These are phyloP conservation scores for Suhomyces coccinellae DNA, from an alignment of 1,139 yeast genomes.

Conservation along the genomic window DNA sequence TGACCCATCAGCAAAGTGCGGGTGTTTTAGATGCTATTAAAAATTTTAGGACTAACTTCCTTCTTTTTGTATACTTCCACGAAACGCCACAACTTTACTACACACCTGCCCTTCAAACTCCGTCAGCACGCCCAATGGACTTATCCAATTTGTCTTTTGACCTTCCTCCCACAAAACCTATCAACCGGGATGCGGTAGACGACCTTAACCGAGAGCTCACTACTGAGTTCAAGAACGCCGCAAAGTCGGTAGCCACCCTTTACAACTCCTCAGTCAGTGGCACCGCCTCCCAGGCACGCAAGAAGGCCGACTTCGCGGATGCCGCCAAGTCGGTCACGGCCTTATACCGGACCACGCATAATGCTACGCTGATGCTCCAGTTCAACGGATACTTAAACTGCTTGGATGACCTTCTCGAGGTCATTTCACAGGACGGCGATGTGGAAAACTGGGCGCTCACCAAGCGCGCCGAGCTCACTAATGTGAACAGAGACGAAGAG, in stretches of 20 bases:
- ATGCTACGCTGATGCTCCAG: constrained; percentile 41
- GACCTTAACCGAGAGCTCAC: constrained; percentile 46
- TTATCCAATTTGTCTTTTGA: constrained; percentile 53
- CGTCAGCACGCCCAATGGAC: constrained; percentile 43
- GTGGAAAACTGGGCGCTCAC: constrained; percentile 55
- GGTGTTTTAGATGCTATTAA: background rate
- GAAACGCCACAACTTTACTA: background rate
- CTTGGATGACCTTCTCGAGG: constrained; percentile 52
- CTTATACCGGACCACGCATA: constrained; percentile 54
- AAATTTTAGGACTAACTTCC: background rate
- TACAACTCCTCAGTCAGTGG: constrained; percentile 32
- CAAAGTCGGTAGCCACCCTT: constrained; percentile 46
- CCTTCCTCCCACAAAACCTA: constrained; percentile 51
- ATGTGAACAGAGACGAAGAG: constrained; percentile 16
- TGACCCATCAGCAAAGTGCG: constrained; percentile 7
- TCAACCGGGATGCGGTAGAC: constrained; percentile 43
- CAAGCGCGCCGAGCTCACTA: constrained; percentile 48
- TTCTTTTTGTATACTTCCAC: background rate
- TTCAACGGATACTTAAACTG: constrained; percentile 59
- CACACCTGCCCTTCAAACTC: background rate
- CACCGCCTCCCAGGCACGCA: constrained; percentile 12
- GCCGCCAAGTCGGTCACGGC: constrained; percentile 70
- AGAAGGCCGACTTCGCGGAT: constrained; percentile 53
- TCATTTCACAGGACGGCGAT: constrained; percentile 49
- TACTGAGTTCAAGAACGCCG: constrained; percentile 46